These are phyloP conservation scores for Hyphopichia pseudoburtonii DNA, from an alignment of 1,139 yeast genomes.

Conservation along the genomic window DNA sequence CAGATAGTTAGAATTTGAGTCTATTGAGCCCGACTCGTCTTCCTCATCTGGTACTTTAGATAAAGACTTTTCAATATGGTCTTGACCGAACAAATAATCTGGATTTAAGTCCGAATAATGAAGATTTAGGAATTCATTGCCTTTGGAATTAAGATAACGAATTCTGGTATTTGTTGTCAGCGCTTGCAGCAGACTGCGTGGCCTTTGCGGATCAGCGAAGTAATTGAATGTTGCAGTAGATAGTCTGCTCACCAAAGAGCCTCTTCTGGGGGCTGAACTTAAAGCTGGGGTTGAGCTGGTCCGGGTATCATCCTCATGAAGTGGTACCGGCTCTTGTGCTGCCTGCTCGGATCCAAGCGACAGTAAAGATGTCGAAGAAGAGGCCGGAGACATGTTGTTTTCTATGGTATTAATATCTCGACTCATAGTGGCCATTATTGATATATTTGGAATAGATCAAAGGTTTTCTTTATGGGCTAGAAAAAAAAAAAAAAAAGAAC, in stretches of 20 bases:
- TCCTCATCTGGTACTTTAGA: conserved; percentile 3
- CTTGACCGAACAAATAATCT: conserved; percentile 2
- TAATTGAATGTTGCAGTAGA: conserved; percentile 14
- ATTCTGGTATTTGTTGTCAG: neutral
- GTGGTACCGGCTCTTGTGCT: conserved; percentile 6
- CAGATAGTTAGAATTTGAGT: neutral
- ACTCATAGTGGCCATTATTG: too few relatives aligned
- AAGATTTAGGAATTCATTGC: conserved; percentile 4
- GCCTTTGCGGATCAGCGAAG: conserved; percentile 5
- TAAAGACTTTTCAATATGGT: conserved; percentile 5
- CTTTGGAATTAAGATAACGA: neutral
- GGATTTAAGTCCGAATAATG: conserved; percentile 3
- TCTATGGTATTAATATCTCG: too few relatives aligned
- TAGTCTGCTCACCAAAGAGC: conserved; percentile 11
- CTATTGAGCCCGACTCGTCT: conserved; percentile 3
- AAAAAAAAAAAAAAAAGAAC: too few relatives aligned
- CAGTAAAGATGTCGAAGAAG: neutral
- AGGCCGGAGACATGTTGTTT: too few relatives aligned
- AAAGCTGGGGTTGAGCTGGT: conserved; percentile 1
- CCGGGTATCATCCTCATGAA: conserved; percentile 2
- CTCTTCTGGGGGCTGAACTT: too few relatives aligned
- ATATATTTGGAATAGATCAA: too few relatives aligned
- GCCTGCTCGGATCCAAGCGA: conserved; percentile 1
- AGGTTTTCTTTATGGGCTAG: too few relatives aligned
- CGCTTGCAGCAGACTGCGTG: neutral